Evolutionary conservation across 345 rosid genomes (phyloP).

Genomic region (Zanthoxylum bungeanum): DNA sequence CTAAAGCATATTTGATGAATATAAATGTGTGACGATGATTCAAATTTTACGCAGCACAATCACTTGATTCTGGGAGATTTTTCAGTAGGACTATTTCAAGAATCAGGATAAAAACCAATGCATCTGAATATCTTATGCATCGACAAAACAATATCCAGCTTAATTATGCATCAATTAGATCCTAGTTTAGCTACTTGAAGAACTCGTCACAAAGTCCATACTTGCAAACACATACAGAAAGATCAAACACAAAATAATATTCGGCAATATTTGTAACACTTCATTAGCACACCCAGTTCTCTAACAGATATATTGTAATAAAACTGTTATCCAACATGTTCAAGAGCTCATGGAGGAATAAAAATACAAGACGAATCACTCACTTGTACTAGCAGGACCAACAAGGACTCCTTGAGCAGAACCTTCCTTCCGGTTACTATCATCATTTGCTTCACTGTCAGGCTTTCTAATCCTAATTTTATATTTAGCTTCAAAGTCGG

Average conservation of each 20-base stretch:
- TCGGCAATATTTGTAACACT: conserved; percentile 1
- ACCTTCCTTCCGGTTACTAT: conserved; percentile 63
- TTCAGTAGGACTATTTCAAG: neutral
- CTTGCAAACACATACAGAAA: neutral
- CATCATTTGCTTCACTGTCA: conserved; percentile 43
- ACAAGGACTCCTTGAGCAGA: conserved; percentile 97
- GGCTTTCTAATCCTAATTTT: conserved; percentile 80
- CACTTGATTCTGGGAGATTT: neutral
- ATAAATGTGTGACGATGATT: neutral
- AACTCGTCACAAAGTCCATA: neutral
- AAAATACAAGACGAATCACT: conserved; percentile 17
- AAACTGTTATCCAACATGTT: neutral
- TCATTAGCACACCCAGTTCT: neutral
- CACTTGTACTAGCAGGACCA: conserved; percentile 68
- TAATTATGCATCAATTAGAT: neutral
- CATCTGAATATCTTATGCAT: neutral
- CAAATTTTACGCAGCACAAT: too few species aligned
- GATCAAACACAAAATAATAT: conserved; percentile 1
- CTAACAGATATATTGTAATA: neutral
- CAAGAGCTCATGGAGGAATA: neutral
- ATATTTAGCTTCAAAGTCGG: conserved; percentile 79
- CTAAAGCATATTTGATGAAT: neutral
- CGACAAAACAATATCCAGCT: neutral
- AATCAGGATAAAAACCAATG: neutral
- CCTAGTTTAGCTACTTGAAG: neutral